Evolutionary conservation across 2,329 filamentous ascomycete species (phyloP).

Genomic region (Fusarium sp.): DNA sequence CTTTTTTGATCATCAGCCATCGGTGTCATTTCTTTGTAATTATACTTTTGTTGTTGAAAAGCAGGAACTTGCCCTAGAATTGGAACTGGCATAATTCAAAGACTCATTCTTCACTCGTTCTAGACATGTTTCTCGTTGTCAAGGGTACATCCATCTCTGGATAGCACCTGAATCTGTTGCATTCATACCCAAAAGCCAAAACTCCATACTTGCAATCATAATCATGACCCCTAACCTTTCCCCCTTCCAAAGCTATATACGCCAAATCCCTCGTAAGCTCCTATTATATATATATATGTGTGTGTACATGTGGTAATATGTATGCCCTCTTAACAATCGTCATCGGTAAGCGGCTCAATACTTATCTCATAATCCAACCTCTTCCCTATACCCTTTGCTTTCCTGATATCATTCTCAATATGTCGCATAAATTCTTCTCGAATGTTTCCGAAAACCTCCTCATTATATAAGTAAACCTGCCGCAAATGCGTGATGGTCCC

Average conservation of each 20-base stretch:
- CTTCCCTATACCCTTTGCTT: slow-evolving; percentile 1
- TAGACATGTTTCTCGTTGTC: not conserved
- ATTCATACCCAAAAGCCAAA: not conserved
- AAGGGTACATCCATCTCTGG: not conserved
- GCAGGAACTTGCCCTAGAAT: not conserved
- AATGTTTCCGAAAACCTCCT: slow-evolving; percentile 18
- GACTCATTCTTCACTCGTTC: not conserved
- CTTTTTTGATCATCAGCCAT: not conserved
- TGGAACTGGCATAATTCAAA: not conserved
- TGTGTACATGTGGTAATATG: not conserved
- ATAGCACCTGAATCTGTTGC: not conserved
- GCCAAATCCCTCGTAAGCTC: not conserved
- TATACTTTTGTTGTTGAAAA: not conserved
- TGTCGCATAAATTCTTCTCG: slow-evolving; percentile 1
- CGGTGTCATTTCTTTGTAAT: not conserved
- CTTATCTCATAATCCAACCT: slow-evolving; percentile 28
- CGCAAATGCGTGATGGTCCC: not conserved
- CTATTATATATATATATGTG: not conserved
- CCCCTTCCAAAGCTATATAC: not conserved
- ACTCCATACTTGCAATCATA: not conserved
- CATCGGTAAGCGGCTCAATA: slow-evolving; percentile 13
- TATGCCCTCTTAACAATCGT: not conserved
- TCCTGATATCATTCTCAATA: slow-evolving; percentile 11
- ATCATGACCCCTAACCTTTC: not conserved
- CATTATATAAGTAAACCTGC: slow-evolving; percentile 29